Base-by-base conservation (phyloP, 352 stramenopile species). In the Thalassiosira livingstoniorum region DNA sequence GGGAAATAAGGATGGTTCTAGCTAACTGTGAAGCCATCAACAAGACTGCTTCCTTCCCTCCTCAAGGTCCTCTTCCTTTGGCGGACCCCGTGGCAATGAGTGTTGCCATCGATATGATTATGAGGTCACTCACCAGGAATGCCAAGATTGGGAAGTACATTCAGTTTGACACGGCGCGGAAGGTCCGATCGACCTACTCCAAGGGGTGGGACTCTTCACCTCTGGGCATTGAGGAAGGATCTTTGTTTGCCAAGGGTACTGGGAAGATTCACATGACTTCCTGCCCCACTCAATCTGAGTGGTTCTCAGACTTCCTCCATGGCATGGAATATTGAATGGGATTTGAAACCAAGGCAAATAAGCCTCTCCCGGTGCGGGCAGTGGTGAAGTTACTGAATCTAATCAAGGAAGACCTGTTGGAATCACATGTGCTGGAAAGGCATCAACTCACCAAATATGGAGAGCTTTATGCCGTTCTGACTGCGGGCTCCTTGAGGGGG, bases 191-290 rank as follows among this genome's bases (percentile, higher is more conserved):
- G 0, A 51, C 60, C 13, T 71, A 53, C 3, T 60, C 66, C 0
- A 70, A 66, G 18, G 25, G 47, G 11, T 71, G 42, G 34, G 58
- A 75, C 27, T 74, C 75, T 4, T 81, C 75, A 7, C 57, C 75
- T 7, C 1, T 25, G 7, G 75, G 64, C 3, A 29, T 72, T 4
- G 15, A 10, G 29, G 60, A 75, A 61, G 60, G 37, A 0, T 15
- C 60, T 2, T 64, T 34, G 13, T 72, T 82, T 29, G 32, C 55
- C 1, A 58, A 34, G 25, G 66, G 58, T 11, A 66, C 34, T 0
- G 35, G 45, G 0, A 63, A 23, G 45, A 51, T 72, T 1, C n/a
- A 45, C 7, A 1, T 57, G 0, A 67, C 74, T 18, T 27, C 25
- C 1, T 60, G 43, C 43, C 64, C 74, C 29, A 34, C 53, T 3